Base-by-base conservation (phyloP, 768 basidiomycete genomes). In the Pleurotus salmoneostramineus region DNA sequence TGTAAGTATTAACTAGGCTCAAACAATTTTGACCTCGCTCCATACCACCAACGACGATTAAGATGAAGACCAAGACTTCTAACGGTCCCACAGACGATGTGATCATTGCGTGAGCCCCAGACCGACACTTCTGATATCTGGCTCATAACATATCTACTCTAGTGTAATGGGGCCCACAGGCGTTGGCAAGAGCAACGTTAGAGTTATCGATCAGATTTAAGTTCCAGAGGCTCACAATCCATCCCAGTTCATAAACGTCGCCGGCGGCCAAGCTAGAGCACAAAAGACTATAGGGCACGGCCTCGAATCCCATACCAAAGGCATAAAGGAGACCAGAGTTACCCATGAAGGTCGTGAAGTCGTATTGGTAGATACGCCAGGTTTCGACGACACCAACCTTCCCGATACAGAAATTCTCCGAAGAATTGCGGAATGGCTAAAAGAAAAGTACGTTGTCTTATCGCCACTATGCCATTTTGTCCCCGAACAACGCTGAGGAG, bases 231-330 rank as follows among this genome's bases (percentile, higher is more conserved):
- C n/a, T n/a, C n/a, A n/a, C n/a, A n/a, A n/a, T n/a, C n/a, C n/a
- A n/a, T n/a, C n/a, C n/a, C n/a, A n/a, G n/a, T n/a, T n/a, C n/a
- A n/a, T n/a, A n/a, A n/a, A n/a, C n/a, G n/a, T 51, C 34, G 59
- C 63, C 10, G 60, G 61, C 5, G 44, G 52, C 5, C 27, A 52
- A 3, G 61, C 62, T 34, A 62, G 63, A 17, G 45, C 33, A 32
- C 50, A 44, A 14, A 55, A 48, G 8, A 58, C 61, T 10, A 59
- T 68, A 2, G 65, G 66, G 12, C 42, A 61, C 14, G 47, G 58
- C 3, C 47, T 78, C 46, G 64, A 71, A 57, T 78, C 80, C n/a
- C 73, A 68, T 50, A 81, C 80, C 6, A 65, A 65, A 33, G 65
- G 68, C n/a, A 67, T 80, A 8, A 63, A 64, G 33, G 69, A 69